A percentile compares a stretch with the other conserved stretches of the same genome.
These are phyloP conservation scores for Antarctomyces pellizariae DNA, from an alignment of 495 filamentous ascomycete species.

Conservation along the genomic window DNA sequence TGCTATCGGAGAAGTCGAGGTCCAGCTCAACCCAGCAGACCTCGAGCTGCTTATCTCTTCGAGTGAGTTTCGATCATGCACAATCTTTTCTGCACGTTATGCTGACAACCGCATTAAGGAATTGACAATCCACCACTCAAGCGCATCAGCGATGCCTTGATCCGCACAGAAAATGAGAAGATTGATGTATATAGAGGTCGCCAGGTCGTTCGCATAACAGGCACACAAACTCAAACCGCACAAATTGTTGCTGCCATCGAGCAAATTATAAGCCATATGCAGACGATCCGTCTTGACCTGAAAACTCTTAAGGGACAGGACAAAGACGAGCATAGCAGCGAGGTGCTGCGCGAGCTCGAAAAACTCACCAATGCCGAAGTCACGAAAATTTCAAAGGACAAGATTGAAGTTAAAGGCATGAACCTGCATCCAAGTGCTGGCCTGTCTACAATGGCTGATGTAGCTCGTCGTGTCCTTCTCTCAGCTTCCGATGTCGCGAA, in stretches of 20 bases:
- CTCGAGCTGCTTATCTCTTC: slow-evolving; percentile 7
- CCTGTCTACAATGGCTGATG: slow-evolving; percentile 9
- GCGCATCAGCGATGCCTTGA: not conserved
- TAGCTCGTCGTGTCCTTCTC: slow-evolving; percentile 20
- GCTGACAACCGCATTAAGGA: slow-evolving; percentile 2
- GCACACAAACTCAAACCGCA: slow-evolving; percentile 3
- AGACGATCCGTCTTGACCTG: slow-evolving; percentile 2
- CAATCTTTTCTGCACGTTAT: not conserved
- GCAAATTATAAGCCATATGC: slow-evolving; percentile 2
- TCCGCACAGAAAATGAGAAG: slow-evolving; percentile 4
- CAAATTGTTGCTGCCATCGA: slow-evolving; percentile 3
- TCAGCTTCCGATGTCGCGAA: slow-evolving; percentile 13
- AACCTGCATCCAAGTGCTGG: slow-evolving; percentile 1
- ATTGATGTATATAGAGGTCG: slow-evolving; percentile 6
- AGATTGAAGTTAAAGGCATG: slow-evolving; percentile 4
- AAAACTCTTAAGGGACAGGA: slow-evolving; percentile 6
- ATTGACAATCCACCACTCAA: slow-evolving; percentile 2
- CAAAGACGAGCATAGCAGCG: slow-evolving; percentile 1
- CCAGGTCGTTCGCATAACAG: slow-evolving; percentile 8
- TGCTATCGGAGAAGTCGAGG: slow-evolving; percentile 10
- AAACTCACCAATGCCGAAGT: slow-evolving; percentile 20
- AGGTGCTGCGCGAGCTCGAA: slow-evolving; percentile 17
- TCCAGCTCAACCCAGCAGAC: slow-evolving; percentile 6
- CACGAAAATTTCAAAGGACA: slow-evolving; percentile 6
- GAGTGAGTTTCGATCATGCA: slow-evolving; percentile 4